Percentiles rank a stretch among this genome's conserved stretches.
Evolutionary conservation across 768 basidiomycete genomes (phyloP).

Genomic region (Mycena floridula): DNA sequence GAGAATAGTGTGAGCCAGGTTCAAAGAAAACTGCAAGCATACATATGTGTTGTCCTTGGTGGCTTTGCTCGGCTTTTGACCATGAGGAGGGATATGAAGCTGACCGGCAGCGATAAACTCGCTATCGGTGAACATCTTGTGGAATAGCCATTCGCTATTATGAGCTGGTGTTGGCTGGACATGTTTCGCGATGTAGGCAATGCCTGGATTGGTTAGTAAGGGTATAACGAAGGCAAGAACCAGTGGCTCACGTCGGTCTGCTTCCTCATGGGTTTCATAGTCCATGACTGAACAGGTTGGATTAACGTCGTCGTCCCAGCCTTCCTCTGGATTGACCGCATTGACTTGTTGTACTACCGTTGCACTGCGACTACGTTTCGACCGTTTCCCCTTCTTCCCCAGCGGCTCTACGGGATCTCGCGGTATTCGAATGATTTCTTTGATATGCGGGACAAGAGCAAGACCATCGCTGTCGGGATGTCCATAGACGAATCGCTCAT

Average conservation of each 20-base stretch:
- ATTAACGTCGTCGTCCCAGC: conserved; percentile 81
- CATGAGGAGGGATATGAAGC: conserved; percentile 70
- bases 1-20: background rate
- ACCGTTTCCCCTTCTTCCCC: conserved; percentile 30
- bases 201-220: conserved; percentile 58
- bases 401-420: conserved; percentile 43
- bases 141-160: conserved; percentile 73
- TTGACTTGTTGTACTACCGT: conserved; percentile 27
- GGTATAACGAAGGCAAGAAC: background rate
- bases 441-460: conserved; percentile 60
- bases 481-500: conserved; percentile 83
- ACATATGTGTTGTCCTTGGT: conserved; percentile 95
- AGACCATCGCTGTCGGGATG: conserved; percentile 44
- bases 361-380: conserved; percentile 21
- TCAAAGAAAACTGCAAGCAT: conserved; percentile 20
- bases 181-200: conserved; percentile 72
- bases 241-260: conserved; percentile 59
- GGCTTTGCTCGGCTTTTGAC: conserved; percentile 81
- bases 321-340: conserved; percentile 53
- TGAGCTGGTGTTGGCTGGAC: conserved; percentile 54
- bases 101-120: conserved; percentile 90
- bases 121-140: conserved; percentile 88
- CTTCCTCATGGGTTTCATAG: conserved; percentile 54
- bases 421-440: conserved; percentile 55
- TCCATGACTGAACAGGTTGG: conserved; percentile 63